A percentile compares a stretch with the other conserved stretches of the same genome.
Evolutionary conservation across 2,329 filamentous ascomycete genomes (phyloP).

Genomic region (Neonectria neomacrospora): DNA sequence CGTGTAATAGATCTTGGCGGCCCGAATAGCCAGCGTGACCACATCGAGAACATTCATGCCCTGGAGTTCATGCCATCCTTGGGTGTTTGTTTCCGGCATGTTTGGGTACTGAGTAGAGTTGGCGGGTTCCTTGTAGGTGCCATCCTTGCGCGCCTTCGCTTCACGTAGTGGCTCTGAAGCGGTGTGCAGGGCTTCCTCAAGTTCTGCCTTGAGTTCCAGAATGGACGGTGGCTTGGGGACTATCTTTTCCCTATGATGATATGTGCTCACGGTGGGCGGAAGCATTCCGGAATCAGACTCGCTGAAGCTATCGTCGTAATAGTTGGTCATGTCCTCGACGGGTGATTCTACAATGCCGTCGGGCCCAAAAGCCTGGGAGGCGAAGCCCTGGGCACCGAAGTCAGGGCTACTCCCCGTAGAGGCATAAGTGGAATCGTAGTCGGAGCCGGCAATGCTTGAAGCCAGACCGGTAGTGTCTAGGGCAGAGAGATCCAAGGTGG

Average conservation of each 20-base stretch:
- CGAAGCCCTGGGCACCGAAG: conserved; percentile 53
- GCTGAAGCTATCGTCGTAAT: conserved; percentile 67
- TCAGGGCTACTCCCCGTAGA: conserved; percentile 71
- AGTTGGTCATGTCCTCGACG: conserved; percentile 57
- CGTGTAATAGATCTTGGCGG: conserved; percentile 96
- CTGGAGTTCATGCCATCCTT: conserved; percentile 86
- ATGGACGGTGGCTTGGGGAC: conserved; percentile 87
- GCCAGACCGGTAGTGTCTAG: conserved; percentile 52
- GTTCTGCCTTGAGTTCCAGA: conserved; percentile 74
- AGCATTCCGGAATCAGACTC: conserved; percentile 82
- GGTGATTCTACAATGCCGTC: conserved; percentile 60
- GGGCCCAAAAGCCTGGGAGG: conserved; percentile 50
- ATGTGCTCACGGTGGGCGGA: conserved; percentile 97
- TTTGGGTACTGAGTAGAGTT: conserved; percentile 49
- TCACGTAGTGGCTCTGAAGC: conserved; percentile 75
- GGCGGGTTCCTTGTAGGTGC: conserved; percentile 42
- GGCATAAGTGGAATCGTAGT: conserved; percentile 69
- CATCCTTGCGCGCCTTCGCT: conserved; percentile 55
- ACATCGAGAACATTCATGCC: conserved; percentile 93
- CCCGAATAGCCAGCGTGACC: conserved; percentile 92
- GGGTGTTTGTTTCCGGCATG: conserved; percentile 60
- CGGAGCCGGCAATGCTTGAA: conserved; percentile 57
- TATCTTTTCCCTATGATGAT: conserved; percentile 84
- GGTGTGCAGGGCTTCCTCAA: conserved; percentile 75
- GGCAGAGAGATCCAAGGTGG: conserved; percentile 67